Base-by-base conservation (phyloP, 2,329 filamentous ascomycete species). In the Pestalotiopsis sp. region DNA sequence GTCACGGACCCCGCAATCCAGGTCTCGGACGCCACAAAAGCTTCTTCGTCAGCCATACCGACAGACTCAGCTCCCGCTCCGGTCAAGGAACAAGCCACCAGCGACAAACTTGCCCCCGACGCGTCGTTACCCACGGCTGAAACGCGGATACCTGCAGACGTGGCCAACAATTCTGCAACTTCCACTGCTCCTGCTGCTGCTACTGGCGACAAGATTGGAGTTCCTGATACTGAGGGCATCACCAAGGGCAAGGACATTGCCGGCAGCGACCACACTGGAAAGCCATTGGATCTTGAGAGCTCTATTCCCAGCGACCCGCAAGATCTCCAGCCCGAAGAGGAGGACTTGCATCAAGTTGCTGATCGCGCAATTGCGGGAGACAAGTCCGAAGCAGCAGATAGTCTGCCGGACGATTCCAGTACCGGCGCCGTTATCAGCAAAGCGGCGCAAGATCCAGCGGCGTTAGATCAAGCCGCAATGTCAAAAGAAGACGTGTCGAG, bases 1-100 rank as follows among this genome's bases (percentile, higher is more conserved):
- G 60, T 74, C 11, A 49, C 55, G 31, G 66, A 70, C 13, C 70
- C 74, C n/a, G 72, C 69, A 27, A 67, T 64, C 3, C 69, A 70
- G 57, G 72, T 72, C 6, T 70, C 72, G 31, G 74, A 72, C 12
- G 60, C 65, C 25, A 68, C 62, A 3, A 65, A 64, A 31, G 61
- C 69, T 17, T 55, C 68, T 3, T 14, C 69, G 49, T 20, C 67
- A 20, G 38, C 52, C 27, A 13, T 39, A 41, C 58, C 67, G 4
- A n/a, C 23, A 13, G 57, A 14, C 20, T 20, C 41, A 45, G 17
- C 41, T 45, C 58, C 49, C 11, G 41, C 49, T 17, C 27, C 62
- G 14, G 25, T 39, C n/a, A 31, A 63, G 60, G 60, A 27, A 39
- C 39, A 67, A 55, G 36, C 38, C 36, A 20, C 58, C 58, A 23